These are phyloP conservation scores for Suillus subaureus DNA, from an alignment of 768 basidiomycete species.

Conservation along the genomic window DNA sequence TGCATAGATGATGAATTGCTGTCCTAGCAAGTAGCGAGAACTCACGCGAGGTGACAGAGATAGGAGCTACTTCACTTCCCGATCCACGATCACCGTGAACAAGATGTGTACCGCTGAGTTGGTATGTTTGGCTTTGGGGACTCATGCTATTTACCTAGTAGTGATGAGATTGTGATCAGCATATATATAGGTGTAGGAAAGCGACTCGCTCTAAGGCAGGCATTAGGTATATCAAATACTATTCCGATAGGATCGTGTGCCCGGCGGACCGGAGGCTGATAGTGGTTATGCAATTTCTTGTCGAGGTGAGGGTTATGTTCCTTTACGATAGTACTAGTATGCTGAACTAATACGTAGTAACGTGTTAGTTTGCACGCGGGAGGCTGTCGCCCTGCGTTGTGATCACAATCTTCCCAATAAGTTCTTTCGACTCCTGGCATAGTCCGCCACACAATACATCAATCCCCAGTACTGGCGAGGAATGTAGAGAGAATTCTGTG, in stretches of 20 bases:
- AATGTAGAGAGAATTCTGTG: too few relatives aligned
- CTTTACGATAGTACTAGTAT: too few relatives aligned
- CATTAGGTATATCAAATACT: background rate
- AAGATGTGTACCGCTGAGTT: constrained; percentile 44
- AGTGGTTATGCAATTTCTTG: too few relatives aligned
- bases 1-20: constrained; percentile 26
- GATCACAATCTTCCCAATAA: too few relatives aligned
- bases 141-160: constrained; percentile 20
- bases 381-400: too few relatives aligned
- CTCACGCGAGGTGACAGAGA: constrained; percentile 76
- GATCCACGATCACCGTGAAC: constrained; percentile 48
- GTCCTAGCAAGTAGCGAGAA: constrained; percentile 12
- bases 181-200: background rate
- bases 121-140: constrained; percentile 23
- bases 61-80: constrained; percentile 58
- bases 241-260: background rate
- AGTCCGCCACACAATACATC: too few relatives aligned
- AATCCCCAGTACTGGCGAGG: too few relatives aligned
- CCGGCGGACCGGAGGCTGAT: constrained; percentile 4
- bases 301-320: too few relatives aligned
- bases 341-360: too few relatives aligned
- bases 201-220: background rate
- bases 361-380: too few relatives aligned
- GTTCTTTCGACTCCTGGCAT: too few relatives aligned
- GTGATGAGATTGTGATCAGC: background rate